Conservation (phyloP, 352 stramenopile species). For the Phytophthora colocasiae region DNA sequence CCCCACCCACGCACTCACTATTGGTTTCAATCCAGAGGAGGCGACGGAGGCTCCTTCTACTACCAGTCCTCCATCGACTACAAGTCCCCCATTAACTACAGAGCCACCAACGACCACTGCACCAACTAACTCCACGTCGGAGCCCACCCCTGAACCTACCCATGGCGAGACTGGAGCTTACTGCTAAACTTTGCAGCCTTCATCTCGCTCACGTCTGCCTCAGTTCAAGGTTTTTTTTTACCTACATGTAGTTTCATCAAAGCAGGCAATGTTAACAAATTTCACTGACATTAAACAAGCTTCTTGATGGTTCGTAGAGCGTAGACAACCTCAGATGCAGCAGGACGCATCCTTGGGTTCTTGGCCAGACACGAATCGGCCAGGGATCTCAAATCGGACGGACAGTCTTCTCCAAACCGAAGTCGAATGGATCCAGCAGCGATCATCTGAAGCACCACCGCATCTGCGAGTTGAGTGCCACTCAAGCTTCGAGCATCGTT, state of each 20-base stretch:
- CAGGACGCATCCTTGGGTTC: constrained; percentile 44
- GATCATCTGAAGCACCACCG: constrained; percentile 50
- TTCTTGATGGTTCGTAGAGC: constrained; percentile 51
- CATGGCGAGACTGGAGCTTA: constrained; percentile 11
- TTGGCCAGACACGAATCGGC: constrained; percentile 48
- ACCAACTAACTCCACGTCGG: constrained; percentile 18
- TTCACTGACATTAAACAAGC: constrained; percentile 6
- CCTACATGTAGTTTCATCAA: neutral
- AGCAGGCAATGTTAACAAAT: no score
- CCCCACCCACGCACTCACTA: constrained; percentile 14
- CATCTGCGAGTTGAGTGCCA: constrained; percentile 34
- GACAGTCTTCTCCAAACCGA: constrained; percentile 42
- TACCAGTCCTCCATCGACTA: constrained; percentile 12
- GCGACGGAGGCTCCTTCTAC: constrained; percentile 8
- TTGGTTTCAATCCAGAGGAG: constrained; percentile 13
- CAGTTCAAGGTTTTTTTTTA: neutral
- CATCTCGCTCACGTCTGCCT: neutral
- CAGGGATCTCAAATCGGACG: constrained; percentile 41
- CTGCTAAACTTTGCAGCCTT: constrained; percentile 9
- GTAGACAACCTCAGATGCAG: constrained; percentile 55
- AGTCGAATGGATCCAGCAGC: constrained; percentile 33
- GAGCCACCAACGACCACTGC: constrained; percentile 9
- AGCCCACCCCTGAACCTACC: constrained; percentile 20
- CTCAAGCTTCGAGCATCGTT: constrained; percentile 31
- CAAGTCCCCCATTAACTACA: constrained; percentile 13